Evolutionary conservation across 75 land plant genomes (phyloP), one percentile per base, ranked within the genome.

Genomic region (Cupressus sempervirens): DNA sequence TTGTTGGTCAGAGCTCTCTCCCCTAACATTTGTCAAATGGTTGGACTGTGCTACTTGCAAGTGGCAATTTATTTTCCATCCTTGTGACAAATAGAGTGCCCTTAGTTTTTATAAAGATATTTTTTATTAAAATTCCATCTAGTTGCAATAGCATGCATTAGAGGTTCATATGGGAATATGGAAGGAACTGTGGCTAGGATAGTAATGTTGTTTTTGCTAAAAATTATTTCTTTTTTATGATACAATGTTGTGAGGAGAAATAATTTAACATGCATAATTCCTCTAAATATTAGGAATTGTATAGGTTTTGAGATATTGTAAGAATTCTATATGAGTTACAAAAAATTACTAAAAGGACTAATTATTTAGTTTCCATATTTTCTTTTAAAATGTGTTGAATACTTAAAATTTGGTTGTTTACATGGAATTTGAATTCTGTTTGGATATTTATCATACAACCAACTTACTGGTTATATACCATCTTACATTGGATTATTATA

Each of bases 401-500:
- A n/a, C 80, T 83, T 20, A 67, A 56, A 30, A 26, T 30, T 45
- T 58, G 0, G 13, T 79, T 79, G 50, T 9, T 11, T 48, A 30
- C 35, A 12, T 29, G 34, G 13, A 46, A 7, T 38, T 77, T 67
- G 23, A 11, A 35, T 84, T 86, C 76, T 80, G 41, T 5, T 80
- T 82, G 94, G 98, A 87, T 98, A 97, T 81, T 87, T 97, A 86
- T 92, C 98, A 3, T 96, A 93, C 83, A 97, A 97, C 83, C 91
- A 88, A 23, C 86, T 97, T 15, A 90, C 84, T 16, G 96, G 99
- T 83, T 93, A 92, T 85, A 96, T 97, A 84, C 99, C 99, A 29
- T 97, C 90, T 86, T 96, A 96, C 86, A 97, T 97, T 84, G 99
- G 96, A 30, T 97, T 96, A 73, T 86, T 97, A 67, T 95, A 96